phyloP scores from a whole-genome alignment of 2,329 filamentous ascomycete genomes.

The Elsinoe ampelina region DNA sequence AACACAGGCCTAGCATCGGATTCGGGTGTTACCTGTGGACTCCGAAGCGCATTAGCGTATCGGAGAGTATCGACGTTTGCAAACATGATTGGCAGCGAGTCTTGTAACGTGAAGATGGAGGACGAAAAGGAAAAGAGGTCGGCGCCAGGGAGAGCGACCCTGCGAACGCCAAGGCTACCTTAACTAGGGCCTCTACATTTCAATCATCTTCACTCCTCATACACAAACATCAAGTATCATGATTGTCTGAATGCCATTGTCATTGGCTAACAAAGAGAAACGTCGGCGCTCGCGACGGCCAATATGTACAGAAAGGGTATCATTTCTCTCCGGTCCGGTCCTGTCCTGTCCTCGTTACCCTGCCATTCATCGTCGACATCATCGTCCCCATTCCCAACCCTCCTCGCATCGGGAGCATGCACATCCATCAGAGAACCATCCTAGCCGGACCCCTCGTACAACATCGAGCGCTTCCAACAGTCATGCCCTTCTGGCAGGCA shows the following conservation, averaged over 20 bases:
- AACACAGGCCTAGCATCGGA: neutral
- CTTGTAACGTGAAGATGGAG: neutral
- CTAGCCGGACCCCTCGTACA: neutral
- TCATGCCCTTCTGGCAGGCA: neutral
- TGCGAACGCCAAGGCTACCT: neutral
- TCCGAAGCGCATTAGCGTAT: slow-evolving; percentile 6
- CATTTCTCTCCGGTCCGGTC: neutral
- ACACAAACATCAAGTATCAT: neutral
- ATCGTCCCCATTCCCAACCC: slow-evolving; percentile 1
- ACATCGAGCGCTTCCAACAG: too few species aligned
- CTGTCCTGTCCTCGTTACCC: slow-evolving; percentile 1
- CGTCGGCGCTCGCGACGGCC: neutral
- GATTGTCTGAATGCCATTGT: neutral
- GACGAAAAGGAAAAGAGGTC: neutral
- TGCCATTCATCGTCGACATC: neutral
- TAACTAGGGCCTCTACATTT: neutral
- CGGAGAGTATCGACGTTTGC: neutral
- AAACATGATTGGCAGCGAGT: neutral
- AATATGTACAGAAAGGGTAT: slow-evolving; percentile 13
- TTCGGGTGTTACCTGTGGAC: neutral
- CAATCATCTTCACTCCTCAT: neutral
- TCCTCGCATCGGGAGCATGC: neutral
- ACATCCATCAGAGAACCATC: neutral
- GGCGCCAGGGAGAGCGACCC: neutral
- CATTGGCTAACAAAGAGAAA: neutral